Evolutionary conservation across 148 eudicot species (phyloP).

Genomic region (Suaeda aralocaspica): DNA sequence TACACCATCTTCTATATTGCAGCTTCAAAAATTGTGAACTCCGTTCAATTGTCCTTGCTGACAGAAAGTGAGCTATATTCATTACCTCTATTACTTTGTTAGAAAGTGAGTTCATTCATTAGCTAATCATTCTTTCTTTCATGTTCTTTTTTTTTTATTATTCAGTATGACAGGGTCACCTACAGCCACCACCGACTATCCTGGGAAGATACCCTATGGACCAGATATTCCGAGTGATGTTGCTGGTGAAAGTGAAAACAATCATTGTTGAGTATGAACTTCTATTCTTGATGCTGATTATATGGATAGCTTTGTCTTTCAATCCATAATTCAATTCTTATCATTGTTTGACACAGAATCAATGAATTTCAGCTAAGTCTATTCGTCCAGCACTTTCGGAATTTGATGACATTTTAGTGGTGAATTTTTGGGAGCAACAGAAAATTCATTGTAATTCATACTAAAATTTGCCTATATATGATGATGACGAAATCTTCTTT

Average conservation of each 20-base stretch:
- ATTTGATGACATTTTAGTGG: not conserved
- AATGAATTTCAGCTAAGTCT: not conserved
- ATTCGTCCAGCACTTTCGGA: not conserved
- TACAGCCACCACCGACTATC: slow-evolving; percentile 54
- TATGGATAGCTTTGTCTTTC: not conserved
- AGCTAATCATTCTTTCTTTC: slow-evolving; percentile 21
- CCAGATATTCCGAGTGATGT: slow-evolving; percentile 54
- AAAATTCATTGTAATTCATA: not conserved
- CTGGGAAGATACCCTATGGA: slow-evolving; percentile 69
- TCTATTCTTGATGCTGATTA: not conserved
- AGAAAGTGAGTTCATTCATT: not conserved
- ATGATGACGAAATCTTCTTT: slow-evolving; percentile 26
- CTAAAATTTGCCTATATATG: not conserved
- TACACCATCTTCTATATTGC: slow-evolving; percentile 31
- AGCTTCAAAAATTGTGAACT: slow-evolving; percentile 92
- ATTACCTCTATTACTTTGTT: not conserved
- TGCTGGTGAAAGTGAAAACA: slow-evolving; percentile 34
- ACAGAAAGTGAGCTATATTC: slow-evolving; percentile 49
- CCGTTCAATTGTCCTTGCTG: slow-evolving; percentile 74
- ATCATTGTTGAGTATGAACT: slow-evolving; percentile 15
- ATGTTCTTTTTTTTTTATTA: not conserved
- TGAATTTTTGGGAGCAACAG: not conserved
- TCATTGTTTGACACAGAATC: not conserved
- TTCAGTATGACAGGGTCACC: slow-evolving; percentile 63
- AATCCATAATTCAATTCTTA: not conserved